A percentile compares a stretch with the other conserved stretches of the same genome.
Conservation (phyloP, 2,329 filamentous ascomycete genomes). For the Paraconiothyrium sp. region DNA sequence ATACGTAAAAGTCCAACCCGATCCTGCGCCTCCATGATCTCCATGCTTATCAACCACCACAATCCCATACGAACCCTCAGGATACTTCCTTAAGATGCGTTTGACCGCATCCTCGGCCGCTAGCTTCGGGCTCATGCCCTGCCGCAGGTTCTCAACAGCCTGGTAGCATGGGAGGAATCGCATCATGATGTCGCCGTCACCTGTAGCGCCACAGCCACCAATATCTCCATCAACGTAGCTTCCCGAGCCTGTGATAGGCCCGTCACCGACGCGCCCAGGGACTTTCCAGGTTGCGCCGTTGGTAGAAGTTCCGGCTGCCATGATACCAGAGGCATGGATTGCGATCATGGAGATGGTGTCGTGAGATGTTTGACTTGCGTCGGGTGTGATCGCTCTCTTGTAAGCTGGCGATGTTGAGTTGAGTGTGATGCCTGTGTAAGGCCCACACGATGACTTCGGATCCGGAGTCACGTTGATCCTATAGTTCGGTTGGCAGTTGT, state of each 20-base stretch:
- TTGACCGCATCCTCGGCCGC: slow-evolving; percentile 4
- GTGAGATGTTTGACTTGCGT: slow-evolving; percentile 2
- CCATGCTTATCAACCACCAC: slow-evolving; percentile 1
- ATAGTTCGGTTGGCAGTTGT: slow-evolving; percentile 9
- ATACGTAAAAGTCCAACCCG: slow-evolving; percentile 11
- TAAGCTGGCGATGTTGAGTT: slow-evolving; percentile 2
- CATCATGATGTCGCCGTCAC: slow-evolving; percentile 12
- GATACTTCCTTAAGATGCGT: slow-evolving; percentile 1
- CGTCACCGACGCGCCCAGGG: slow-evolving; percentile 3
- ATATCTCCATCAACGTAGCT: slow-evolving; percentile 6
- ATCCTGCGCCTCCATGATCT: slow-evolving; percentile 1
- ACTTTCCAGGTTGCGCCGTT: slow-evolving; percentile 7
- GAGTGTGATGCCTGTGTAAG: background rate
- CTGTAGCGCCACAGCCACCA: slow-evolving; percentile 5
- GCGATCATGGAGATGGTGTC: slow-evolving; percentile 11
- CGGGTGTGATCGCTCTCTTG: slow-evolving; percentile 2
- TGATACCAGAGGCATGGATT: background rate
- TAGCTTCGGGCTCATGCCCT: slow-evolving; percentile 7
- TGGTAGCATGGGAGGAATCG: slow-evolving; percentile 8
- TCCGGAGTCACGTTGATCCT: slow-evolving; percentile 7
- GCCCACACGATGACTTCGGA: slow-evolving; percentile 6
- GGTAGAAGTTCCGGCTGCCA: slow-evolving; percentile 5
- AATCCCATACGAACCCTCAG: background rate
- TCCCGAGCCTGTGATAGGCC: slow-evolving; percentile 4
- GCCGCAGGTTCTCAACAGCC: slow-evolving; percentile 7